These are phyloP conservation scores for Fusarium pseudonygamai DNA, from an alignment of 2,329 filamentous ascomycete genomes.

Conservation along the genomic window DNA sequence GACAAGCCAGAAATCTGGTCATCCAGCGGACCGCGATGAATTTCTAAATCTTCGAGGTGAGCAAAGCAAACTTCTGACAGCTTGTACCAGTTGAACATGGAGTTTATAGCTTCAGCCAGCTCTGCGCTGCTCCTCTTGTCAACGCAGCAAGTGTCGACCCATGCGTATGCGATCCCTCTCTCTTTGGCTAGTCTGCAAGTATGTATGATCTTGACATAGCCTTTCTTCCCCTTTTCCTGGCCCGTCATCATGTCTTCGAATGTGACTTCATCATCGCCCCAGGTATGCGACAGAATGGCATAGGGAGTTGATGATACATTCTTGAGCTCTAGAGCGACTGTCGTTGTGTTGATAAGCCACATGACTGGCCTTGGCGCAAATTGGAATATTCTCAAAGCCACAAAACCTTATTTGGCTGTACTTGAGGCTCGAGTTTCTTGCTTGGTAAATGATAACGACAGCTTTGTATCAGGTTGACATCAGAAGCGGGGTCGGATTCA, in stretches of 20 bases:
- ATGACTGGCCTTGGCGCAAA: not conserved
- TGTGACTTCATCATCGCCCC: not conserved
- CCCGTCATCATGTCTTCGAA: not conserved
- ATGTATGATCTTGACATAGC: not conserved
- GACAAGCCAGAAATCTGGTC: not conserved
- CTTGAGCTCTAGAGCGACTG: not conserved
- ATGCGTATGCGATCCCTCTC: not conserved
- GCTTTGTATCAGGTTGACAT: not conserved
- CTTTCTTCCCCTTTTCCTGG: rapidly evolving
- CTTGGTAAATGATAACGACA: not conserved
- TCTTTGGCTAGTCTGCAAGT: not conserved
- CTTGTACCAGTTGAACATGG: slow-evolving; percentile 10
- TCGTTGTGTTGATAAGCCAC: not conserved
- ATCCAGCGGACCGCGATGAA: rapidly evolving
- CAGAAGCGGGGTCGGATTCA: not conserved
- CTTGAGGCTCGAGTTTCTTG: not conserved
- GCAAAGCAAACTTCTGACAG: not conserved
- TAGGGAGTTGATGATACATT: not conserved
- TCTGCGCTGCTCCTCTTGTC: slow-evolving; percentile 12
- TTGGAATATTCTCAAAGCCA: rapidly evolving
- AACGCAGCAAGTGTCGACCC: slow-evolving; percentile 5
- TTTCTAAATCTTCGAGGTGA: not conserved
- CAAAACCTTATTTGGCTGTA: not conserved
- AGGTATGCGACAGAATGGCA: slow-evolving; percentile 1
- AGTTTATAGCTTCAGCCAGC: not conserved